Evolutionary conservation across 2,329 filamentous ascomycete genomes (phyloP).

Genomic region (Thielaviopsis euricoi): DNA sequence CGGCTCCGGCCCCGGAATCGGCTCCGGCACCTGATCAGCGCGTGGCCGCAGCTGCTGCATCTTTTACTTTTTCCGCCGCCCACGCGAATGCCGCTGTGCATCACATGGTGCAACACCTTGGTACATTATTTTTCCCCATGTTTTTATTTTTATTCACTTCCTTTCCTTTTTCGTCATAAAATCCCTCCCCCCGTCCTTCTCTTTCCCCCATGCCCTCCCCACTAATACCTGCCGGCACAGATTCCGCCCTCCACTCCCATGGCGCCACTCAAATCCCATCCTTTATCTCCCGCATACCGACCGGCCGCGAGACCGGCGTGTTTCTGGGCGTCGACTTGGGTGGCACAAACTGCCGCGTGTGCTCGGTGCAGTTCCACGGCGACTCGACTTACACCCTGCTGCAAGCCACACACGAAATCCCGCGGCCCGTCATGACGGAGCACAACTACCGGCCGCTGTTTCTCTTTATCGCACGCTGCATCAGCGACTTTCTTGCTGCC

Average conservation of each 20-base stretch:
- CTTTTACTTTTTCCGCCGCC: background rate
- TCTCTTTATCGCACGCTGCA: constrained; percentile 56
- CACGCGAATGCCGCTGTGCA: background rate
- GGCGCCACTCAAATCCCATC: constrained; percentile 61
- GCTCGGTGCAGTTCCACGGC: constrained; percentile 25
- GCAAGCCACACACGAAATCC: constrained; percentile 29
- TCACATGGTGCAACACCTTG: constrained; percentile 4
- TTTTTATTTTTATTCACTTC: background rate
- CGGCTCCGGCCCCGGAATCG: too few species aligned
- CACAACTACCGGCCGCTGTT: constrained; percentile 42
- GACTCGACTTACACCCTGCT: constrained; percentile 56
- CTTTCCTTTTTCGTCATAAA: too few species aligned
- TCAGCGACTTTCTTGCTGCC: constrained; percentile 44
- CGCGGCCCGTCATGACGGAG: constrained; percentile 14
- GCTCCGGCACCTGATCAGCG: background rate
- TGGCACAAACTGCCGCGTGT: constrained; percentile 21
- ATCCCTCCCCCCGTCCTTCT: background rate
- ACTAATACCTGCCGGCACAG: constrained; percentile 5
- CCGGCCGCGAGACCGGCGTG: constrained; percentile 55
- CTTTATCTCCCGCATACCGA: constrained; percentile 60
- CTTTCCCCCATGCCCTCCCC: background rate
- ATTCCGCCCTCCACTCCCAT: constrained; percentile 38
- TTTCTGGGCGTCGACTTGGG: constrained; percentile 21
- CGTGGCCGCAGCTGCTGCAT: background rate
- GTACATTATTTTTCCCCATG: too few species aligned